A percentile compares a stretch with the other conserved stretches of the same genome.
Evolutionary conservation across 768 basidiomycete species (phyloP).

Genomic region (Mycena leptocephala): DNA sequence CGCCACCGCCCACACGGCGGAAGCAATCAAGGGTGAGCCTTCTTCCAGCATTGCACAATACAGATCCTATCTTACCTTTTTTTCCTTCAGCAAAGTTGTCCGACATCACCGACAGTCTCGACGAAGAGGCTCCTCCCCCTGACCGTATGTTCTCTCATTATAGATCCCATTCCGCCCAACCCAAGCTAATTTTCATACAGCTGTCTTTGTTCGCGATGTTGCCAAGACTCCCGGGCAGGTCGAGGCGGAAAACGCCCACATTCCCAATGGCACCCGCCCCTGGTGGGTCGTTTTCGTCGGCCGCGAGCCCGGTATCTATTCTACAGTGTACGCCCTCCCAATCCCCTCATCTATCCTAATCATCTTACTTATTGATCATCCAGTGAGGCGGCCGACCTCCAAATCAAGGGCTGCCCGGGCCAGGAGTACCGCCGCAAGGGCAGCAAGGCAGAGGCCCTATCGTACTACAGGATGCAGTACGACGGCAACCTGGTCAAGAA

Average conservation of each 20-base stretch:
- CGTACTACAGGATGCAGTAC: neutral
- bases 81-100: too few species aligned
- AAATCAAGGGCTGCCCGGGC: neutral
- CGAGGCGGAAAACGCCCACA: neutral
- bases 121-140: too few species aligned
- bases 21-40: too few species aligned
- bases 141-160: too few species aligned
- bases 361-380: neutral
- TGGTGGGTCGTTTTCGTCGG: neutral
- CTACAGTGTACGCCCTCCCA: neutral
- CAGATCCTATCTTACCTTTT: too few species aligned
- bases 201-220: neutral
- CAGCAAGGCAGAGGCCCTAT: neutral
- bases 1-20: too few species aligned
- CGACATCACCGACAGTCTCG: too few species aligned
- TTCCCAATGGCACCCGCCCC: neutral
- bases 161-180: too few species aligned
- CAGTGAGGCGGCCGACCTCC: neutral
- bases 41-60: too few species aligned
- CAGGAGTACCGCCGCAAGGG: neutral
- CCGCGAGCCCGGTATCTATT: neutral
- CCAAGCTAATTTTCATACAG: neutral
- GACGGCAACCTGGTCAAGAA: neutral
- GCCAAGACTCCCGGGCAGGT: neutral
- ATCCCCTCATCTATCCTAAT: neutral